A percentile compares a stretch with the other conserved stretches of the same genome.
phyloP scores from a whole-genome alignment of 2,329 filamentous ascomycete genomes.

The Xylariaceae sp. region DNA sequence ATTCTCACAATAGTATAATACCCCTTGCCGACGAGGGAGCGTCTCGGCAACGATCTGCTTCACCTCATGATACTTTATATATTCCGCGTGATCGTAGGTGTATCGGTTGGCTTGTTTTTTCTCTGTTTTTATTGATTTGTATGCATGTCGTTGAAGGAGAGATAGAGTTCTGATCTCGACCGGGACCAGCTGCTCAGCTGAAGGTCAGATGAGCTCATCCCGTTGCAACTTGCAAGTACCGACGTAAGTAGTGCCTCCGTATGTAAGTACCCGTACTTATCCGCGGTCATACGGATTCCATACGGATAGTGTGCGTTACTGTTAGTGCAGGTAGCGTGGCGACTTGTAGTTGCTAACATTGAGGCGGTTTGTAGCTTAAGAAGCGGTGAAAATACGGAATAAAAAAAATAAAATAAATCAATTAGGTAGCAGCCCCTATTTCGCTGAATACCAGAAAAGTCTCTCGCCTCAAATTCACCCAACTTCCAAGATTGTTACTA shows the following conservation, averaged over 20 bases:
- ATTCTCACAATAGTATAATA: constrained; percentile 6
- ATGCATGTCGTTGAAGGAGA: not conserved
- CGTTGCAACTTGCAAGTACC: not conserved
- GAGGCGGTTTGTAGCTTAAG: not conserved
- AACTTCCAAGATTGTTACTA: no score
- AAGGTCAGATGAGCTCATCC: not conserved
- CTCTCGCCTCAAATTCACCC: no score
- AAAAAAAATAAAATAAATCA: no score
- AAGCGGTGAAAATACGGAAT: constrained; percentile 1
- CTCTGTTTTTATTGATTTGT: no score
- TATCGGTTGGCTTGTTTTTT: no score
- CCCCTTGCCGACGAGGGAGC: not conserved
- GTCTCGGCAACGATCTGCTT: not conserved
- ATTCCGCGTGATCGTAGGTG: no score
- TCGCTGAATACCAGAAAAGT: no score
- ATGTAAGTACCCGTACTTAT: not conserved
- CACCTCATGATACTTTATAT: not conserved
- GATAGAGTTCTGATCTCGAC: not conserved
- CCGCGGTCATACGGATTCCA: no score
- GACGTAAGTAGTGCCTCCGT: not conserved
- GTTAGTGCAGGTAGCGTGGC: not conserved
- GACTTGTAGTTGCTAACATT: not conserved
- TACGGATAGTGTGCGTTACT: no score
- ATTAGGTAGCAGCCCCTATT: no score
- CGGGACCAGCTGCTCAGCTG: not conserved